Conservation (phyloP, 192 early-diverging fungal genomes). For the Pilaira anomala region DNA sequence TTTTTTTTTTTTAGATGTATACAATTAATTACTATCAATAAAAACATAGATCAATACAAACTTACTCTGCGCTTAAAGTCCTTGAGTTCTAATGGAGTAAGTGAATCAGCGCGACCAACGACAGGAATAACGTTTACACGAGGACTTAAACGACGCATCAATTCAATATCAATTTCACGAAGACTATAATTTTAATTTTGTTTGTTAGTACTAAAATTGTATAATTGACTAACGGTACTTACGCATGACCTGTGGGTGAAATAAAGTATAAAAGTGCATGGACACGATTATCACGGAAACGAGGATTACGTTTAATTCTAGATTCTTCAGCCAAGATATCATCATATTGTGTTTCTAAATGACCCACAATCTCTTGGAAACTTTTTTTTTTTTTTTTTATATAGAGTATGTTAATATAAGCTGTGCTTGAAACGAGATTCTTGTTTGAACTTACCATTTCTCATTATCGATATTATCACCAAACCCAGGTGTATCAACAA, state of each 20-base stretch:
- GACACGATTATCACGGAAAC: constrained; percentile 94
- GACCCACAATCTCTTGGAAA: constrained; percentile 89
- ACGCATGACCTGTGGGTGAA: constrained; percentile 91
- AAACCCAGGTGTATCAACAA: constrained; percentile 98
- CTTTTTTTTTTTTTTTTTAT: too few relatives aligned
- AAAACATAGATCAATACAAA: not conserved
- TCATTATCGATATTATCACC: constrained; percentile 97
- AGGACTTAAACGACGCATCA: constrained; percentile 87
- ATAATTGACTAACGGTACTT: constrained; percentile 16
- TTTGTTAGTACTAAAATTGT: constrained; percentile 8
- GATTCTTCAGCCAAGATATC: constrained; percentile 89
- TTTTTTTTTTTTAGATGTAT: constrained; percentile 4
- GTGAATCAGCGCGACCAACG: constrained; percentile 91
- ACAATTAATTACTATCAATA: too few relatives aligned
- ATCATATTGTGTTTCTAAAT: constrained; percentile 94
- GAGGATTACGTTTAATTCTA: constrained; percentile 77
- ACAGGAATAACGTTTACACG: constrained; percentile 96
- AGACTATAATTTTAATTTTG: constrained; percentile 58
- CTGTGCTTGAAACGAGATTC: not conserved
- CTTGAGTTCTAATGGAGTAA: constrained; percentile 80
- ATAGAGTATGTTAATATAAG: too few relatives aligned
- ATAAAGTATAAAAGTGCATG: constrained; percentile 98
- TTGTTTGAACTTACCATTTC: constrained; percentile 55
- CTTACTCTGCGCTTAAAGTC: constrained; percentile 80
- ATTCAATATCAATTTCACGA: constrained; percentile 92